Base-by-base conservation (phyloP, 2,329 filamentous ascomycete genomes). In the Paramyrothecium sp. region DNA sequence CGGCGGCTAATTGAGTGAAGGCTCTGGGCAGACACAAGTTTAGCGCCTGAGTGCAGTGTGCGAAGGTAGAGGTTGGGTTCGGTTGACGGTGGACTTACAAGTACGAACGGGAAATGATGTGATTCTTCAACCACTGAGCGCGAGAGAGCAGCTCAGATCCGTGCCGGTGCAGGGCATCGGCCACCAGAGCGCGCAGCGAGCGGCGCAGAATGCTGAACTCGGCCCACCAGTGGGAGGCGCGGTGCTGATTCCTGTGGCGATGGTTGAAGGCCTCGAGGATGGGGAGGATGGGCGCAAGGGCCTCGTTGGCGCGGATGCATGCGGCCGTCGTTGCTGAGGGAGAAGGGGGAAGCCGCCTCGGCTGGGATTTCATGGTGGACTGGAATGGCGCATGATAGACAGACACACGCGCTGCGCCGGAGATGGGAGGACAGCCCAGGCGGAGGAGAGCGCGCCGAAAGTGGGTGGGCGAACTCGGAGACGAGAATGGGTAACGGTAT, bases 201-300 rank as follows among this genome's bases (percentile, higher is more conserved):
- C 90, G 89, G 38, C 91, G 86, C 62, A 97, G 81, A 61, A 89
- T 81, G 54, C 82, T 82, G 60, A 97, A 85, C 65, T 86, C 84
- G 17, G 76, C 70, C 86, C 90, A 98, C 94, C 94, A 99, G 69
- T 86, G 85, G 30, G 88, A 84, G 60, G 83, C 81, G 56, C 87
- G 87, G 73, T 98, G 94, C 76, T 98, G 94, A 76, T 97, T 98
- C 69, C 88, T 89, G 78, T 97, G 95, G 66, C 92, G 91, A 70
- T 91, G 87, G 73, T 88, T 85, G 66, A 96, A 84, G 63, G 90
- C 83, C 67, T 89, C 81, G 49, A 97, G 84, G 51, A 93, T 75
- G 53, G 82, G 71, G 26, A 77, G 64, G 26, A 80, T 67, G 2
- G 77, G 70, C 3, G 65, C 57, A 48, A 85, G 73, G 23, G 68